Conservation (phyloP, 2,329 filamentous ascomycete species). For the Epicoccum nigrum region DNA sequence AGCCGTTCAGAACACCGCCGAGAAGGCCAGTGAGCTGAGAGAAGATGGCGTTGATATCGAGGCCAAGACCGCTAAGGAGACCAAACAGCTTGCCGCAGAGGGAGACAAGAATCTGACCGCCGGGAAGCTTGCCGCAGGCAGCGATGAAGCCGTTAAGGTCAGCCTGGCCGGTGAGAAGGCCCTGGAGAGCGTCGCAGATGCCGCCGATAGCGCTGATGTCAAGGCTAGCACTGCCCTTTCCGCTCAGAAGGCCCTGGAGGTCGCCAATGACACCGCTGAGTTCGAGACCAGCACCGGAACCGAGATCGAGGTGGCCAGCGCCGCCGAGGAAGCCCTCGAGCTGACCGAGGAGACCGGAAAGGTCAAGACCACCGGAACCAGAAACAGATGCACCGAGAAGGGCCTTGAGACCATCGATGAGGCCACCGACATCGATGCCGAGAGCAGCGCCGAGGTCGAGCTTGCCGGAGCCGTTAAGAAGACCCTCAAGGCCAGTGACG, state of each 20-base stretch:
- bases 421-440: slow-evolving; percentile 10
- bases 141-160: slow-evolving; percentile 12
- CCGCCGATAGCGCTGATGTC: slow-evolving; percentile 4
- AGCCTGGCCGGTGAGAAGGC: slow-evolving; percentile 3
- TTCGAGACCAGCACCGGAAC: slow-evolving; percentile 3
- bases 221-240: slow-evolving; percentile 1
- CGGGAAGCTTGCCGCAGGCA: slow-evolving; percentile 3
- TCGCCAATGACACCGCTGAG: slow-evolving; percentile 4
- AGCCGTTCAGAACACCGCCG: slow-evolving; percentile 1
- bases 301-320: slow-evolving; percentile 9
- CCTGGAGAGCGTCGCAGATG: background rate
- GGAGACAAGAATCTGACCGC: slow-evolving; percentile 7
- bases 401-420: slow-evolving; percentile 5
- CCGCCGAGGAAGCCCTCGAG: slow-evolving; percentile 10
- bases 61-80: slow-evolving; percentile 3
- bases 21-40: slow-evolving; percentile 1
- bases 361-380: slow-evolving; percentile 10
- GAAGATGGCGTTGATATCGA: slow-evolving; percentile 7
- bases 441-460: slow-evolving; percentile 10
- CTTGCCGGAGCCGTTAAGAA: slow-evolving; percentile 9
- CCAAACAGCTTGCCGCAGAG: slow-evolving; percentile 4
- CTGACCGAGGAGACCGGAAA: slow-evolving; percentile 3
- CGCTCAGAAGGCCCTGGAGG: slow-evolving; percentile 6
- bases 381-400: slow-evolving; percentile 4
- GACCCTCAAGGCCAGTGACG: slow-evolving; percentile 2